These are phyloP conservation scores for Capronia epimyces DNA, from an alignment of 2,329 filamentous ascomycete genomes.

Conservation along the genomic window DNA sequence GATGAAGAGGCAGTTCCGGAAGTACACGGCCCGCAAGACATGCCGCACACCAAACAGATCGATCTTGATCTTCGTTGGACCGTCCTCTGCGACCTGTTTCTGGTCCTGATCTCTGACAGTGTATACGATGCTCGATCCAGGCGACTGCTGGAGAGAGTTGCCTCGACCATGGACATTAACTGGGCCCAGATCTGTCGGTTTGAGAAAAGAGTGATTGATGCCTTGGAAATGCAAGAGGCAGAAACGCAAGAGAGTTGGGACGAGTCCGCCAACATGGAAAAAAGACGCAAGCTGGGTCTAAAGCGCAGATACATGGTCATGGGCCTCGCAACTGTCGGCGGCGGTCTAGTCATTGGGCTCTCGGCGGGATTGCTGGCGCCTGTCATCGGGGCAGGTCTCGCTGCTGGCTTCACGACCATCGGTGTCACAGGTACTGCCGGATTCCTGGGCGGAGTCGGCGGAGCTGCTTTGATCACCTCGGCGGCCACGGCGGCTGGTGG, in stretches of 20 bases:
- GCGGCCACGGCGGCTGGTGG: conserved; percentile 79
- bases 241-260: conserved; percentile 97
- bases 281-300: conserved; percentile 70
- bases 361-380: conserved; percentile 88
- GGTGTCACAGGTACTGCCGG: conserved; percentile 82
- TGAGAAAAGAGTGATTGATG: conserved; percentile 94
- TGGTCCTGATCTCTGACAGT: conserved; percentile 93
- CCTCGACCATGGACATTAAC: conserved; percentile 69
- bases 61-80: conserved; percentile 98
- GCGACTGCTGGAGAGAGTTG: conserved; percentile 75
- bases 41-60: conserved; percentile 74
- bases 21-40: conserved; percentile 74
- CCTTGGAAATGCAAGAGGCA: conserved; percentile 93
- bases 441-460: conserved; percentile 86
- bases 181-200: conserved; percentile 95
- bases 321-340: conserved; percentile 93
- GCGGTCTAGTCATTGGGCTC: conserved; percentile 88
- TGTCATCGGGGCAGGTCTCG: conserved; percentile 87
- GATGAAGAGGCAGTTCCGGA: conserved; percentile 67
- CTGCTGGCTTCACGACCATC: conserved; percentile 90
- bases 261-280: conserved; percentile 89
- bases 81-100: conserved; percentile 88
- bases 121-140: conserved; percentile 86
- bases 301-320: conserved; percentile 88
- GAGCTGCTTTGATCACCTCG: conserved; percentile 89